These are phyloP conservation scores for Saksenaea vasiformis DNA, from an alignment of 371 early-diverging fungal genomes.

Conservation along the genomic window DNA sequence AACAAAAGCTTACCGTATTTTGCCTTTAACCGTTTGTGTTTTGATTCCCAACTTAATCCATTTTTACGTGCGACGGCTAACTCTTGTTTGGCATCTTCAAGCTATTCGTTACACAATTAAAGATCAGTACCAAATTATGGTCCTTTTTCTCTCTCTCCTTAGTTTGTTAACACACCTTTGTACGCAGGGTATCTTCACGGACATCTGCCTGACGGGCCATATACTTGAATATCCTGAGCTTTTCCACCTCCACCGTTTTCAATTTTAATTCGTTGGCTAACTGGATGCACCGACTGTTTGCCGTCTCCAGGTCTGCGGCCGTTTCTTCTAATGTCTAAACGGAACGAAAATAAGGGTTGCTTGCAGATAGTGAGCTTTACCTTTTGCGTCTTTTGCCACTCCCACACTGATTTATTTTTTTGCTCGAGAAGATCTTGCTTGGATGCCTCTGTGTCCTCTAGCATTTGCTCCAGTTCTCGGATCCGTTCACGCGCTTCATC, in stretches of 20 bases:
- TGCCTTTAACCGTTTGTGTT: constrained; percentile 35
- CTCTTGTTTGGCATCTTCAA: constrained; percentile 46
- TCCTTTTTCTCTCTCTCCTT: not conserved
- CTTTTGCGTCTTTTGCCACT: constrained; percentile 41
- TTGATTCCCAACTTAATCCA: constrained; percentile 43
- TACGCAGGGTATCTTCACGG: constrained; percentile 27
- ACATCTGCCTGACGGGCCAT: constrained; percentile 30
- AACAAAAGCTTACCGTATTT: constrained; percentile 25
- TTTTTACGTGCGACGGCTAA: constrained; percentile 29
- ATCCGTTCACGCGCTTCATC: constrained; percentile 28
- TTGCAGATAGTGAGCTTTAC: constrained; percentile 15
- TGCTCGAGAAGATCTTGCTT: constrained; percentile 27
- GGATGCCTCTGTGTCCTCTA: constrained; percentile 26
- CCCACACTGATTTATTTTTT: constrained; percentile 31
- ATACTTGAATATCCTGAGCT: constrained; percentile 24
- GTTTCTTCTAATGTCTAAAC: constrained; percentile 33
- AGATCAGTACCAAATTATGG: not conserved
- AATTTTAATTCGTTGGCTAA: constrained; percentile 19
- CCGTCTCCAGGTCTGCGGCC: constrained; percentile 30
- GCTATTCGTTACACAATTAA: constrained; percentile 15
- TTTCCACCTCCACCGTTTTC: constrained; percentile 32
- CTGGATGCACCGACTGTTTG: constrained; percentile 29
- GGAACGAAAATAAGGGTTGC: not conserved
- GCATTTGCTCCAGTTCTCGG: constrained; percentile 18
- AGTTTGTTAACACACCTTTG: constrained; percentile 24